A percentile compares a stretch with the other conserved stretches of the same genome.
These are phyloP conservation scores for Auricularia sp. DNA, from an alignment of 768 basidiomycete genomes.

Conservation along the genomic window DNA sequence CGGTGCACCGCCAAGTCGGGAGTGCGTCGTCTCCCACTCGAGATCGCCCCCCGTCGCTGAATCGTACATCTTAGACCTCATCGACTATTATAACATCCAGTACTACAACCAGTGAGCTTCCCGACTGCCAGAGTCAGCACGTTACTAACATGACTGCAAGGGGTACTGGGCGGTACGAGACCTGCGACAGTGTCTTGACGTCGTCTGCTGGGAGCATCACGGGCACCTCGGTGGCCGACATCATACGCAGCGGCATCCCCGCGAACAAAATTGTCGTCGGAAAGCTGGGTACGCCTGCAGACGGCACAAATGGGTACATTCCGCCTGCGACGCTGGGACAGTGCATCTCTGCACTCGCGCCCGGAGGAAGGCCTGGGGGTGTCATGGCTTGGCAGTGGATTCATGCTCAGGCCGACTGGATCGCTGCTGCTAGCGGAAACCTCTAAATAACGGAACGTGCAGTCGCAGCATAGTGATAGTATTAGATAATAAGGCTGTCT, in stretches of 20 bases:
- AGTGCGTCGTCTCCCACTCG: neutral
- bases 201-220: constrained; percentile 20
- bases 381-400: neutral
- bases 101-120: neutral
- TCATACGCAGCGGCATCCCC: constrained; percentile 20
- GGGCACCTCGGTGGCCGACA: constrained; percentile 23
- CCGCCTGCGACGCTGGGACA: neutral
- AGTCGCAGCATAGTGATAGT: too few relatives aligned
- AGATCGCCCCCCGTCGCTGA: neutral
- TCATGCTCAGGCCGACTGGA: neutral
- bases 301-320: neutral
- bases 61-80: constrained; percentile 5
- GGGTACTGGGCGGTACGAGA: constrained; percentile 5
- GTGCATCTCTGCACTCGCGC: neutral
- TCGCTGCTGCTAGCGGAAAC: neutral
- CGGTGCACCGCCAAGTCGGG: constrained; percentile 19
- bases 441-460: neutral
- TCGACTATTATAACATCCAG: constrained; percentile 22
- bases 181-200: constrained; percentile 13
- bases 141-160: too few relatives aligned
- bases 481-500: too few relatives aligned
- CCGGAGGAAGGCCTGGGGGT: neutral
- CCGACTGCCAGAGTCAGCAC: too few relatives aligned
- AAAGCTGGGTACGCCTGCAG: constrained; percentile 15
- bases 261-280: constrained; percentile 28